Conservation (phyloP, 495 filamentous ascomycete genomes). For the Gamarada debralockiae region DNA sequence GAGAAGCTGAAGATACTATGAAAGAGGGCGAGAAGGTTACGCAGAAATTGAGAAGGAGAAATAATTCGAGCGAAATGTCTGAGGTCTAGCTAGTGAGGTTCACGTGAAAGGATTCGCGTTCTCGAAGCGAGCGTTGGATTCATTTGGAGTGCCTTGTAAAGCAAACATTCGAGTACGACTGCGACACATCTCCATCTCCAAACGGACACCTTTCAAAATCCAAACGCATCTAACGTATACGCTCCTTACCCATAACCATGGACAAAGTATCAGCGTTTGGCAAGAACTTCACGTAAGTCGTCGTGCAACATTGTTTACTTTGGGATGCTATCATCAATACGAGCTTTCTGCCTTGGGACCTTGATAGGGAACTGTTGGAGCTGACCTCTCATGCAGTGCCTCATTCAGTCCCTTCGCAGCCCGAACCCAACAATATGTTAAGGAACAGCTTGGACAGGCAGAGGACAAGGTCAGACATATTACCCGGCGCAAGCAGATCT, state of each 20-base stretch:
- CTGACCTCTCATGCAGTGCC: conserved; percentile 38
- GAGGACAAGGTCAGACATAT: conserved; percentile 76
- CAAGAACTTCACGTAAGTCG: conserved; percentile 65
- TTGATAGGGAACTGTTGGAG: conserved; percentile 14
- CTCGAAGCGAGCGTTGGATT: background rate
- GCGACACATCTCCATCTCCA: no score
- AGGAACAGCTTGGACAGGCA: conserved; percentile 91
- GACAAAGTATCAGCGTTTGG: conserved; percentile 47
- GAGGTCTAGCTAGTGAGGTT: background rate
- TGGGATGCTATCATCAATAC: conserved; percentile 8
- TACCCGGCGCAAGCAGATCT: background rate
- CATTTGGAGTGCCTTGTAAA: no score
- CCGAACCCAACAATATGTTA: conserved; percentile 93
- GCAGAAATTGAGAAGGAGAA: no score
- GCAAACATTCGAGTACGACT: no score
- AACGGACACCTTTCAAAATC: no score
- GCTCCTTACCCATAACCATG: conserved; percentile 25
- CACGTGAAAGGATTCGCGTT: background rate
- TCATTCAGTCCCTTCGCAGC: conserved; percentile 86
- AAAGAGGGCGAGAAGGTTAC: no score
- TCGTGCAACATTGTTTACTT: background rate
- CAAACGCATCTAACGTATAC: no score
- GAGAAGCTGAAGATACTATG: no score
- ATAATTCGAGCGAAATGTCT: background rate
- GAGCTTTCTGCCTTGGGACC: conserved; percentile 9